Conservation (phyloP, 345 rosid species). For the Lagerstroemia speciosa region DNA sequence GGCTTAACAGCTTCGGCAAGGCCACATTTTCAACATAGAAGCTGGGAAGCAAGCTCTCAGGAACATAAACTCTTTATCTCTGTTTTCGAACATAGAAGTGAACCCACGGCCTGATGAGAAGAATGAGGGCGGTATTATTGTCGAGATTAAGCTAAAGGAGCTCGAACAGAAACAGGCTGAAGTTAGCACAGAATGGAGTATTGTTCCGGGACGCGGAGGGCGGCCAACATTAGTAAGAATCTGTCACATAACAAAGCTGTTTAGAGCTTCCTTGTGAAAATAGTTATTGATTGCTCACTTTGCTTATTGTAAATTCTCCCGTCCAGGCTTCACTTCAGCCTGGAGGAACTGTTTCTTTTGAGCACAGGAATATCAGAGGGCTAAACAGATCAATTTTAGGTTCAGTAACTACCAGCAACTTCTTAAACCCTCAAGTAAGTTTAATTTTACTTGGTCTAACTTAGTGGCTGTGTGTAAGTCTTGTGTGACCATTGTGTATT, state of each 20-base stretch:
- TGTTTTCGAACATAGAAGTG: constrained; percentile 93
- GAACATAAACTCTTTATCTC: constrained; percentile 69
- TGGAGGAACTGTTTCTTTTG: constrained; percentile 96
- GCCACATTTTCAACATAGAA: constrained; percentile 84
- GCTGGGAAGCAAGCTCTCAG: constrained; percentile 90
- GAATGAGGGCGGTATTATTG: constrained; percentile 92
- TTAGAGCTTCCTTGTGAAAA: neutral
- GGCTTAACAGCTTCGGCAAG: constrained; percentile 62
- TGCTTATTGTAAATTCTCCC: constrained; percentile 8
- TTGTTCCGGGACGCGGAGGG: constrained; percentile 99
- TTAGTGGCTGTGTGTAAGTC: neutral
- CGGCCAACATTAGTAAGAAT: constrained; percentile 70
- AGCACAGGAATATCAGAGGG: constrained; percentile 84
- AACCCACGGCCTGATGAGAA: constrained; percentile 96
- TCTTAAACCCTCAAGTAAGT: constrained; percentile 81
- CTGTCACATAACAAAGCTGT: neutral
- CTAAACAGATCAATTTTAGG: constrained; percentile 91
- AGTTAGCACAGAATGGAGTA: constrained; percentile 97
- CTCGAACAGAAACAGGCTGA: constrained; percentile 97
- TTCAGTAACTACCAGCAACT: constrained; percentile 93
- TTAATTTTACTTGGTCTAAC: neutral
- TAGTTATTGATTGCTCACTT: neutral
- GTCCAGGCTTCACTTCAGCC: constrained; percentile 86
- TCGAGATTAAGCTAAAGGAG: constrained; percentile 96
- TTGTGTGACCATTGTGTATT: neutral